phyloP scores from a whole-genome alignment of 2,329 filamentous ascomycete genomes.

The Elsinoe australis region DNA sequence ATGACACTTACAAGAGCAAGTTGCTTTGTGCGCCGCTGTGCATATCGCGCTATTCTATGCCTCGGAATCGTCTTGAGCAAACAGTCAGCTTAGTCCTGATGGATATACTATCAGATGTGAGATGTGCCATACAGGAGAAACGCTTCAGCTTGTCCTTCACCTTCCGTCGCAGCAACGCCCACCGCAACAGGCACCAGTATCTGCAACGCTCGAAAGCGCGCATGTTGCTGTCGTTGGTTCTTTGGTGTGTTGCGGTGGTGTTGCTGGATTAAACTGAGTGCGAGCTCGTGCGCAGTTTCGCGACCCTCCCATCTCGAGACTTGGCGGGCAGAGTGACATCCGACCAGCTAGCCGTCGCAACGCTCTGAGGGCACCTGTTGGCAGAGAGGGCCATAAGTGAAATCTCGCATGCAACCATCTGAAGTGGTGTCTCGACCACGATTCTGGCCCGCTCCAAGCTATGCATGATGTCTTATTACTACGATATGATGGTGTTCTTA shows the following conservation, averaged over 20 bases:
- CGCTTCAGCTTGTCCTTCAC: not conserved
- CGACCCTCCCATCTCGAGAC: no score
- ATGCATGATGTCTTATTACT: no score
- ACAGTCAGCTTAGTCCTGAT: not conserved
- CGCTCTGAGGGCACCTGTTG: no score
- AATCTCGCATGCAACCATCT: no score
- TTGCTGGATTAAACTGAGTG: not conserved
- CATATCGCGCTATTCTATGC: not conserved
- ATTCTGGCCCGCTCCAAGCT: no score
- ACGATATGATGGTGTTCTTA: no score
- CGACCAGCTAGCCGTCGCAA: no score
- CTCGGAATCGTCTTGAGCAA: not conserved
- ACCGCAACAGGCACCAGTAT: not conserved
- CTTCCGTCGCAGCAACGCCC: not conserved
- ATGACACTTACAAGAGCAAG: not conserved
- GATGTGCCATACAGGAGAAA: not conserved
- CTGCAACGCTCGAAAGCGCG: slow-evolving; percentile 22
- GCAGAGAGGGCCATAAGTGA: no score
- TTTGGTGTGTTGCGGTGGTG: slow-evolving; percentile 19
- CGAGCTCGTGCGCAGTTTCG: no score
- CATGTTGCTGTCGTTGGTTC: slow-evolving; percentile 25
- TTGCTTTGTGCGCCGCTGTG: not conserved
- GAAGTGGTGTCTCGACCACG: no score
- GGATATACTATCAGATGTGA: no score
- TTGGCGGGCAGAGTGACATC: no score